A percentile compares a stretch with the other conserved stretches of the same genome.
phyloP scores from a whole-genome alignment of 495 filamentous ascomycete genomes.

The Extremus antarcticus region DNA sequence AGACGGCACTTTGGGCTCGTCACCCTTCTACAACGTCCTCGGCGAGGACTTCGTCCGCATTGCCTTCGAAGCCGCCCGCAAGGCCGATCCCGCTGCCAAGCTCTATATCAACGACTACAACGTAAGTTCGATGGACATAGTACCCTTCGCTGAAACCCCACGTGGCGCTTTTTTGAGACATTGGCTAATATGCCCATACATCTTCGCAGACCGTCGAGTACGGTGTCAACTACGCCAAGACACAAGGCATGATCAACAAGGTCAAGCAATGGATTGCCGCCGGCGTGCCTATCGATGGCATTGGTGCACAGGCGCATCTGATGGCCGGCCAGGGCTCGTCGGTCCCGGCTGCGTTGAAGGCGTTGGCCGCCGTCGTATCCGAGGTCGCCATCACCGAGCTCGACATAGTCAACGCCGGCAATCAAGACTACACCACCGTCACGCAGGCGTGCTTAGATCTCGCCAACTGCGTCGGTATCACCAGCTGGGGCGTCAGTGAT shows the following conservation, averaged over 20 bases:
- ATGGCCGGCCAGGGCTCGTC: constrained; percentile 36
- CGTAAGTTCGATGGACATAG: too few relatives aligned
- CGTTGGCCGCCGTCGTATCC: neutral
- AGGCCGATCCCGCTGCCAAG: constrained; percentile 43
- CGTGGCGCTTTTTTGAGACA: too few relatives aligned
- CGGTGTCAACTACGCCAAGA: constrained; percentile 41
- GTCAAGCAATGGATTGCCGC: constrained; percentile 56
- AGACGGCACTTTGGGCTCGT: constrained; percentile 45
- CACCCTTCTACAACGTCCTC: constrained; percentile 49
- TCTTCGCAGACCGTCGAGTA: too few relatives aligned
- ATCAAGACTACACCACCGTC: constrained; percentile 51
- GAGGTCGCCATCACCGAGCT: constrained; percentile 40
- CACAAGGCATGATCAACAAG: constrained; percentile 48
- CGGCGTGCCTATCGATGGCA: constrained; percentile 64
- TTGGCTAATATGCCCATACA: too few relatives aligned
- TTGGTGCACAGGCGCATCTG: constrained; percentile 58
- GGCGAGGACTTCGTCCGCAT: constrained; percentile 48
- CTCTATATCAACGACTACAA: constrained; percentile 50
- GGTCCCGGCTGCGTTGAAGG: constrained; percentile 38
- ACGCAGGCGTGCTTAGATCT: constrained; percentile 52
- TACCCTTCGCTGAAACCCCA: too few relatives aligned
- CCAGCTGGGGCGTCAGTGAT: constrained; percentile 53
- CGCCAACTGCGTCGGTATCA: constrained; percentile 56
- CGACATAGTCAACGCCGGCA: constrained; percentile 49
- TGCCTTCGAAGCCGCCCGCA: constrained; percentile 47